phyloP scores from a whole-genome alignment of 2,329 filamentous ascomycete species.

The Xylariales sp. region DNA sequence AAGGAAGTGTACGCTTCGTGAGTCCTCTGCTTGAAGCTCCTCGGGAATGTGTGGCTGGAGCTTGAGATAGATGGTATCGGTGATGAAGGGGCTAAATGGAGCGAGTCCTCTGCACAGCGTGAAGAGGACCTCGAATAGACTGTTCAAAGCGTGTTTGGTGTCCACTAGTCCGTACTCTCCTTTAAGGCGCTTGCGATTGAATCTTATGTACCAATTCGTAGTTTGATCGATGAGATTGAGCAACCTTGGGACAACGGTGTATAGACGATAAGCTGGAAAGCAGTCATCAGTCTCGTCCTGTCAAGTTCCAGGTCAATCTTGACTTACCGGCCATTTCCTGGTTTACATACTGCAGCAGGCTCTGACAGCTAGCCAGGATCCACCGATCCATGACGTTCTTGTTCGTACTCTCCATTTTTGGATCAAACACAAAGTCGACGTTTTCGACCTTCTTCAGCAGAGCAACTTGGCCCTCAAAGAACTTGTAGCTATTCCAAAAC shows the following conservation, averaged over 20 bases:
- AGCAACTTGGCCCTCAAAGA: conserved; percentile 84
- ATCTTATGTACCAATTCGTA: conserved; percentile 96
- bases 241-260: conserved; percentile 86
- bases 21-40: conserved; percentile 62
- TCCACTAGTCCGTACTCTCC: conserved; percentile 82
- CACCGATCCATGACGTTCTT: conserved; percentile 94
- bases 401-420: conserved; percentile 68
- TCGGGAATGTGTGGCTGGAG: conserved; percentile 78
- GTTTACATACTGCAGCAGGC: conserved; percentile 85
- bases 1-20: conserved; percentile 88
- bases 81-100: conserved; percentile 93
- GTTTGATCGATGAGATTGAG: conserved; percentile 85
- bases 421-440: conserved; percentile 74
- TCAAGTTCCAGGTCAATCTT: conserved; percentile 9
- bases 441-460: conserved; percentile 81
- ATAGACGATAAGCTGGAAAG: conserved; percentile 63
- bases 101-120: conserved; percentile 84
- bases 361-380: conserved; percentile 91
- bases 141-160: conserved; percentile 86
- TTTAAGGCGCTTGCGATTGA: conserved; percentile 63
- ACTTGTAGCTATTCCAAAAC: conserved; percentile 95
- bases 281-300: not conserved
- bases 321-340: conserved; percentile 76
- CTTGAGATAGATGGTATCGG: conserved; percentile 87
- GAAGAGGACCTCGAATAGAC: conserved; percentile 88